phyloP scores from a whole-genome alignment of 345 rosid genomes.

The Hibiscus tridactylites region DNA sequence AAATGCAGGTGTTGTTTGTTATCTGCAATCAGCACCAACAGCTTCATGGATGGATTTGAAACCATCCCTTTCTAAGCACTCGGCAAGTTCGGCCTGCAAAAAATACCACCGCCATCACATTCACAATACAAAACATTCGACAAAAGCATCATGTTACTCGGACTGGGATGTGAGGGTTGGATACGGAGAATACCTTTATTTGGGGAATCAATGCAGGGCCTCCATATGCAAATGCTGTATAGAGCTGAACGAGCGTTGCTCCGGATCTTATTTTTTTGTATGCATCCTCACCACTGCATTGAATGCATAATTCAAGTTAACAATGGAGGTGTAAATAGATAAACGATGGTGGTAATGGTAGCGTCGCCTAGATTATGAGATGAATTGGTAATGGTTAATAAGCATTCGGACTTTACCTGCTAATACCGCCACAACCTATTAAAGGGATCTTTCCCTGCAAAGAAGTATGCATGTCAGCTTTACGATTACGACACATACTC shows the following conservation, averaged over 20 bases:
- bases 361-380: not conserved
- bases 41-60: constrained; percentile 80
- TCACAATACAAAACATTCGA: not conserved
- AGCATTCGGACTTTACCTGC: constrained; percentile 43
- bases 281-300: constrained; percentile 92
- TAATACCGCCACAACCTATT: constrained; percentile 89
- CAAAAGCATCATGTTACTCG: not conserved
- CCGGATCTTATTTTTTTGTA: constrained; percentile 90
- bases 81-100: constrained; percentile 67
- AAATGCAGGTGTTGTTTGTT: not conserved
- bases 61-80: constrained; percentile 82
- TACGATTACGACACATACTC: not conserved
- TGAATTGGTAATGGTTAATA: not conserved
- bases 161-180: not conserved
- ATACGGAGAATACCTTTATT: constrained; percentile 49
- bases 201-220: constrained; percentile 96
- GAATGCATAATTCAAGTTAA: constrained; percentile 2
- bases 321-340: not conserved
- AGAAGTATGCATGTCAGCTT: constrained; percentile 12
- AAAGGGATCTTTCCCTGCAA: constrained; percentile 84
- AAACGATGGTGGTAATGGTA: not conserved
- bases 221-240: constrained; percentile 87
- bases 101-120: not conserved
- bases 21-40: constrained; percentile 81
- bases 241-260: constrained; percentile 93